Evolutionary conservation across 495 filamentous ascomycete genomes (phyloP), one percentile per base, ranked within the genome.

Genomic region (Friedmanniomyces simplex): DNA sequence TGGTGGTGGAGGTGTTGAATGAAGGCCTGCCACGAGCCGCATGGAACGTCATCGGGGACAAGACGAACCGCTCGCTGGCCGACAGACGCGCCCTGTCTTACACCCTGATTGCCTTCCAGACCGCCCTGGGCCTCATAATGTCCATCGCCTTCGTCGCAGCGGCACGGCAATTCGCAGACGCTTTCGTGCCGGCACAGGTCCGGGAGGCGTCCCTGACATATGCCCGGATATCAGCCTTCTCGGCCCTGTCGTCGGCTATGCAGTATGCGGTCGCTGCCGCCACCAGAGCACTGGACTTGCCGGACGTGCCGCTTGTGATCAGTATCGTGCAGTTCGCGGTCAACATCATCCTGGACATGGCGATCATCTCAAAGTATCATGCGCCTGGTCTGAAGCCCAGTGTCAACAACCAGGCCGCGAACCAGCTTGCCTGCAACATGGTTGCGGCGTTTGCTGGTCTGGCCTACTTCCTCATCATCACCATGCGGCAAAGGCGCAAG

Each of bases 251-350:
- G 46, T 83, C 79, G 0, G 78, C 86, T 0, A 71, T 87, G 5
- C 78, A 87, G 68, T 78, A 76, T 5, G 81, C 84, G 0, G 79
- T 89, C 1, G 75, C 80, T 1, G 68, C 71, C 13, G 76, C 74
- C 2, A 88, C 85, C 2, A 69, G 86, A 52, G 80, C 85, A 1
- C 70, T 89, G 24, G 85, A 88, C 69, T 76, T 80, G 53, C 86
- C 86, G 0, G 85, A 89, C 63, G 79, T 90, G 1, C 85, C 86
- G 11, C 68, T 90, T 0, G 58, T 88, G 21, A 86, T 89, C 63
- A 87, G 77, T 64, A 74, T 72, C 0, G 73, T 74, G 12, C 84
- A 84, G 56, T 81, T 85, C 53, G 68, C 71, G 5, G 65, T 86
- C 49, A 89, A 89, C 64, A 88, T 89, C 47, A 56, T 86, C 14